Evolutionary conservation across 1,139 yeast genomes (phyloP).

Genomic region (Kurtzmaniella quercitrusa): DNA sequence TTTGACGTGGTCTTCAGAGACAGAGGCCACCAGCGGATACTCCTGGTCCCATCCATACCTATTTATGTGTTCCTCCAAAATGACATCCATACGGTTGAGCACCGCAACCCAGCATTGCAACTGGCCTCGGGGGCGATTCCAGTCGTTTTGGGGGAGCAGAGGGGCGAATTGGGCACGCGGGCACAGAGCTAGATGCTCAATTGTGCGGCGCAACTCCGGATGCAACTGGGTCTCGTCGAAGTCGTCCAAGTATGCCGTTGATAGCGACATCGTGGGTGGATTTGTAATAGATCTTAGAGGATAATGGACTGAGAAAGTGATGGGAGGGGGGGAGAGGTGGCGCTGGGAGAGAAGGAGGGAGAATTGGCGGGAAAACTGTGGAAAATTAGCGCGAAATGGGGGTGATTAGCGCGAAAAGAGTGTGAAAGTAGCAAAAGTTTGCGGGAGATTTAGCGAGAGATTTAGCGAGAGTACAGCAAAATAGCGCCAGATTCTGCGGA

Average conservation of each 20-base stretch:
- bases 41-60: constrained; percentile 53
- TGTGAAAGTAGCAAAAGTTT: background rate
- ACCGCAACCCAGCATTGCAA: constrained; percentile 74
- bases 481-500: too few species aligned
- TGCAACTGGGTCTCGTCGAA: background rate
- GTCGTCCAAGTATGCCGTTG: background rate
- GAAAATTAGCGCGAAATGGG: background rate
- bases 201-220: background rate
- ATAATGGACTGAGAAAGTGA: background rate
- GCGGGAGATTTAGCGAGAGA: background rate
- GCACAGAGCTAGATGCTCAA: background rate
- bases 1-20: constrained; percentile 32
- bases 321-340: background rate
- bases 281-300: background rate
- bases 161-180: background rate
- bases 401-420: background rate
- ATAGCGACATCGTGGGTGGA: background rate
- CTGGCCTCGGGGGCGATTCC: constrained; percentile 74
- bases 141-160: constrained; percentile 14
- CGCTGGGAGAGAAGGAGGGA: background rate
- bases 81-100: constrained; percentile 68
- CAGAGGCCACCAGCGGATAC: constrained; percentile 40
- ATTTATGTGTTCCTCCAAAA: constrained; percentile 50
- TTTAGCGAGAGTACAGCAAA: background rate
- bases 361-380: background rate